Evolutionary conservation across 495 filamentous ascomycete genomes (phyloP).

Genomic region (Penicillium bialowiezense): DNA sequence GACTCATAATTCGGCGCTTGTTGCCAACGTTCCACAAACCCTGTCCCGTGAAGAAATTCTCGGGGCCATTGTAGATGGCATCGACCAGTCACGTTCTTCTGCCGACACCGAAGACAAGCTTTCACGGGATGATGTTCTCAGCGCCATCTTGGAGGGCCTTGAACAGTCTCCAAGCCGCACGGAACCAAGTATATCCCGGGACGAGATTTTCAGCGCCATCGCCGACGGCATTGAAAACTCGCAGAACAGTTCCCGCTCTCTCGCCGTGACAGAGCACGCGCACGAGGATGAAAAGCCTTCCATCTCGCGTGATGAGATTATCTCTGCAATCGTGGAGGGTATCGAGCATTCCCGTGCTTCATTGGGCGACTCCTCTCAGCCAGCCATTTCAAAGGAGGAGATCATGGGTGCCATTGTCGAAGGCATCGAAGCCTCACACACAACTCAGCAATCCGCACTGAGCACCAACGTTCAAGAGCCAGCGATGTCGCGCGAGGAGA

Average conservation of each 20-base stretch:
- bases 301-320: slow-evolving; percentile 29
- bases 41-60: slow-evolving; percentile 45
- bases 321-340: slow-evolving; percentile 49
- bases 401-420: slow-evolving; percentile 36
- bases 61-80: slow-evolving; percentile 51
- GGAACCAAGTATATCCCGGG: slow-evolving; percentile 32
- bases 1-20: slow-evolving; percentile 35
- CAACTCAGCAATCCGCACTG: slow-evolving; percentile 16
- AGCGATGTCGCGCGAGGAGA: slow-evolving; percentile 47
- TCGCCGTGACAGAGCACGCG: neutral
- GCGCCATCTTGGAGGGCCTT: slow-evolving; percentile 50
- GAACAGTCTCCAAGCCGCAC: slow-evolving; percentile 2
- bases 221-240: slow-evolving; percentile 4
- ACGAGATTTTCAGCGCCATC: slow-evolving; percentile 42
- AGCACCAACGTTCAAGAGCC: slow-evolving; percentile 22
- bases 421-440: slow-evolving; percentile 13
- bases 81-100: slow-evolving; percentile 25
- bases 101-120: slow-evolving; percentile 11
- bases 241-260: neutral
- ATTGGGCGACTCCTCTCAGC: slow-evolving; percentile 1
- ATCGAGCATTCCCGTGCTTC: slow-evolving; percentile 7
- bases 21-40: slow-evolving; percentile 1
- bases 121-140: slow-evolving; percentile 39
- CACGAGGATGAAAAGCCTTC: neutral
- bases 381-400: slow-evolving; percentile 36